These are phyloP conservation scores for Phytophthora sp. DNA, from an alignment of 352 stramenopile species.

Conservation along the genomic window DNA sequence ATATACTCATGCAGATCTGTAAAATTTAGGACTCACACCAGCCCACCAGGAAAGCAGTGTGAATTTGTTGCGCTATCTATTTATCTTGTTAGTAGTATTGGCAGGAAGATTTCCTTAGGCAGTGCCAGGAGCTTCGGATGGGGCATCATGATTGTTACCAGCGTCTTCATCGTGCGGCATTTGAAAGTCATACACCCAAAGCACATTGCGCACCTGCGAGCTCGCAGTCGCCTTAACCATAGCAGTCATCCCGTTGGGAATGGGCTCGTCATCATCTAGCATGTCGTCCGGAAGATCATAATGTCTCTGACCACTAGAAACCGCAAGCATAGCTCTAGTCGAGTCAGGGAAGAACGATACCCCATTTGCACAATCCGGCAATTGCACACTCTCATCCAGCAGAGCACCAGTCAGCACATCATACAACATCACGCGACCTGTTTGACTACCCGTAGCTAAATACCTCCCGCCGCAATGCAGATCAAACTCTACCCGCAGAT, in stretches of 20 bases:
- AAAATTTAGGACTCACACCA: too few species aligned
- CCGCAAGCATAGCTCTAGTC: constrained; percentile 47
- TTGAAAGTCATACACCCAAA: constrained; percentile 60
- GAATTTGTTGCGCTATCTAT: too few species aligned
- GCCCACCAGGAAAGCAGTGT: too few species aligned
- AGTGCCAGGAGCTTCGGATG: not conserved
- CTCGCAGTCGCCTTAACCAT: not conserved
- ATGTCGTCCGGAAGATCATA: constrained; percentile 73
- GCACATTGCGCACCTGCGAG: constrained; percentile 29
- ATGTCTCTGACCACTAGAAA: constrained; percentile 71
- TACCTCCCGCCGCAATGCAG: constrained; percentile 67
- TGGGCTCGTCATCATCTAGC: constrained; percentile 42
- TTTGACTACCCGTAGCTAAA: constrained; percentile 65
- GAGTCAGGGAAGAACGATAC: constrained; percentile 79
- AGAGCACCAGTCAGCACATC: constrained; percentile 59
- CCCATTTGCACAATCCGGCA: constrained; percentile 73
- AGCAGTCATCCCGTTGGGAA: constrained; percentile 2
- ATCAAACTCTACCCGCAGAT: constrained; percentile 83
- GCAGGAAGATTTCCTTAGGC: too few species aligned
- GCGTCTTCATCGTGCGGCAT: constrained; percentile 7
- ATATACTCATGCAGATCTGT: too few species aligned
- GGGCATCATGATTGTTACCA: not conserved
- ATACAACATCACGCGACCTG: constrained; percentile 60
- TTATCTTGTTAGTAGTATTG: constrained; percentile 1
- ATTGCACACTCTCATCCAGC: constrained; percentile 49